Evolutionary conservation across 2,329 filamentous ascomycete species (phyloP).

Genomic region (Alternaria arbusti): DNA sequence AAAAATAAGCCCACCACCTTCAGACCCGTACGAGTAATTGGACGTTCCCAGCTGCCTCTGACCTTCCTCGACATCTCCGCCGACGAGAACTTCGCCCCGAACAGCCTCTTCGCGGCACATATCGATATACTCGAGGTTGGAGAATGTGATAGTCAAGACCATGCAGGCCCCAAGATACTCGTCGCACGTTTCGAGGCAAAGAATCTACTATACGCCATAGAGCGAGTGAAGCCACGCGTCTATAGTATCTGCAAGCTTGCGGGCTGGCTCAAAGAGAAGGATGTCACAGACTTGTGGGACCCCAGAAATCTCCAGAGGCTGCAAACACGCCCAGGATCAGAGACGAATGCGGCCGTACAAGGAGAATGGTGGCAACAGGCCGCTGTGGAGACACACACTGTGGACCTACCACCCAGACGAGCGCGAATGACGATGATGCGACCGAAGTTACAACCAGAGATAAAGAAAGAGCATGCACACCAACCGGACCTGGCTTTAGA

Average conservation of each 20-base stretch:
- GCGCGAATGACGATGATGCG: constrained; percentile 43
- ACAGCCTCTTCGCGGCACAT: constrained; percentile 43
- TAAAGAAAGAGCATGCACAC: constrained; percentile 5
- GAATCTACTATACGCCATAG: constrained; percentile 81
- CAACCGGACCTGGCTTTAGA: background rate
- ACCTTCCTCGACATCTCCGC: constrained; percentile 45
- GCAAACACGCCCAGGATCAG: constrained; percentile 61
- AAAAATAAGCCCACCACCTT: constrained; percentile 36
- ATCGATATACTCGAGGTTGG: constrained; percentile 42
- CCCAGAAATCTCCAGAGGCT: constrained; percentile 54
- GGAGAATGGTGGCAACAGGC: constrained; percentile 45
- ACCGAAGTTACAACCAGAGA: constrained; percentile 11
- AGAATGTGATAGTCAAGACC: constrained; percentile 5
- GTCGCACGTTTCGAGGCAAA: constrained; percentile 52
- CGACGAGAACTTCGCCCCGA: constrained; percentile 28
- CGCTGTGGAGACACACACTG: constrained; percentile 22
- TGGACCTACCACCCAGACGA: constrained; percentile 26
- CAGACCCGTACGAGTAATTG: constrained; percentile 44
- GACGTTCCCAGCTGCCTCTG: constrained; percentile 46
- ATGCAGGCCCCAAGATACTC: constrained; percentile 33
- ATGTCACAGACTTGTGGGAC: constrained; percentile 51
- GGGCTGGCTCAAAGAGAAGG: constrained; percentile 67
- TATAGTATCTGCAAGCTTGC: constrained; percentile 74
- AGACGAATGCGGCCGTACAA: background rate
- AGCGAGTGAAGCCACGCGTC: constrained; percentile 65